These are phyloP conservation scores for Claviceps monticola DNA, from an alignment of 2,329 filamentous ascomycete genomes.

Conservation along the genomic window DNA sequence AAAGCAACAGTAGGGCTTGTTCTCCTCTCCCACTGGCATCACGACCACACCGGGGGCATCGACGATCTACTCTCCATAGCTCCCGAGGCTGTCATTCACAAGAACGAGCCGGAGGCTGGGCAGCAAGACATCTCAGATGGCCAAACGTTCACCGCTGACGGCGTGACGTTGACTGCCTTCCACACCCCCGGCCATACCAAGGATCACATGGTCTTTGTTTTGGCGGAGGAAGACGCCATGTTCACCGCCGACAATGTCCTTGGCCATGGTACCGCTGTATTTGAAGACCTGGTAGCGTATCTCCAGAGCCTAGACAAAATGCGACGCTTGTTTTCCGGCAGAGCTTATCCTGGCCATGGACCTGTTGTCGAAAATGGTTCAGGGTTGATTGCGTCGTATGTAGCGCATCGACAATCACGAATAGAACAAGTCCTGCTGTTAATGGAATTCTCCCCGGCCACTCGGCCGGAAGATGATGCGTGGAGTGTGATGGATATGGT, in stretches of 20 bases:
- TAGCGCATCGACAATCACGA: slow-evolving; percentile 63
- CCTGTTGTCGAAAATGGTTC: slow-evolving; percentile 60
- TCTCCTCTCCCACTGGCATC: slow-evolving; percentile 86
- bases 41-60: slow-evolving; percentile 71
- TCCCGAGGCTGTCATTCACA: slow-evolving; percentile 51
- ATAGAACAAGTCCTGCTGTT: slow-evolving; percentile 65
- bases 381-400: slow-evolving; percentile 66
- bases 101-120: slow-evolving; percentile 41
- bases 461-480: slow-evolving; percentile 13
- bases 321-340: slow-evolving; percentile 48
- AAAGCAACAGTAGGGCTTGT: slow-evolving; percentile 53
- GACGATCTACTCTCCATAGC: slow-evolving; percentile 49
- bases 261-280: slow-evolving; percentile 75
- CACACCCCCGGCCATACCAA: slow-evolving; percentile 55
- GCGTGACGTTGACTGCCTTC: slow-evolving; percentile 52
- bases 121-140: slow-evolving; percentile 35
- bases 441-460: slow-evolving; percentile 30
- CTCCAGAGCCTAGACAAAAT: slow-evolving; percentile 56
- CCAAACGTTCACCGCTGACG: slow-evolving; percentile 41
- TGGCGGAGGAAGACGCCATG: slow-evolving; percentile 68
- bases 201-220: slow-evolving; percentile 68
- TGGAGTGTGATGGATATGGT: slow-evolving; percentile 74
- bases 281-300: slow-evolving; percentile 62
- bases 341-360: slow-evolving; percentile 82
- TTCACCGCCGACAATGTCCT: slow-evolving; percentile 86